These are phyloP conservation scores for Neurospora hispaniola DNA, from an alignment of 495 filamentous ascomycete genomes.

Conservation along the genomic window DNA sequence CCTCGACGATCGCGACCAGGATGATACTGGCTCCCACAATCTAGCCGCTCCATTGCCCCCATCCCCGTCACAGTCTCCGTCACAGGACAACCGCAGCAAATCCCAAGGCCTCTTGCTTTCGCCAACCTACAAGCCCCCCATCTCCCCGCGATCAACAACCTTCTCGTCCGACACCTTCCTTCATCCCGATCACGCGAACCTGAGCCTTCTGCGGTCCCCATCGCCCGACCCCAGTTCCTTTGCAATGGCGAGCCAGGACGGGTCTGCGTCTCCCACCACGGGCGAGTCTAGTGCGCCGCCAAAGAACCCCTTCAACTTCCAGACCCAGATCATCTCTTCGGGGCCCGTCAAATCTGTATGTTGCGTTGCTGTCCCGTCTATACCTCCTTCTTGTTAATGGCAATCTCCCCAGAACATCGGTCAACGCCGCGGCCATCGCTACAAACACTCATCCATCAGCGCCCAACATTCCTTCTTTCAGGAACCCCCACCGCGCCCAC, in stretches of 20 bases:
- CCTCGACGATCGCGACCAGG: slow-evolving; percentile 10
- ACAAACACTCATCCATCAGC: slow-evolving; percentile 93
- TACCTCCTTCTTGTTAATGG: not conserved
- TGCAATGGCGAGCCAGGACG: slow-evolving; percentile 26
- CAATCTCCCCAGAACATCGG: slow-evolving; percentile 53
- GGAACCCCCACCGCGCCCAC: slow-evolving; percentile 80
- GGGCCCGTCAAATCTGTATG: slow-evolving; percentile 74
- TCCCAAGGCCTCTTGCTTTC: not conserved
- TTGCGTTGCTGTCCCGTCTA: not conserved
- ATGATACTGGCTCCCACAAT: slow-evolving; percentile 4
- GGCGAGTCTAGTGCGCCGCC: slow-evolving; percentile 23
- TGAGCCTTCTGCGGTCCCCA: slow-evolving; percentile 10
- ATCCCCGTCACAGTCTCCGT: not conserved
- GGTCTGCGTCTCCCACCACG: slow-evolving; percentile 6
- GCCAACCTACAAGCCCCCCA: not conserved
- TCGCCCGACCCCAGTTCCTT: slow-evolving; percentile 16
- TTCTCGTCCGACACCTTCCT: slow-evolving; percentile 5
- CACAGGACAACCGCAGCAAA: not conserved
- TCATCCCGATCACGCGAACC: slow-evolving; percentile 10
- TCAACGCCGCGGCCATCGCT: slow-evolving; percentile 89
- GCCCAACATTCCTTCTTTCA: slow-evolving; percentile 85
- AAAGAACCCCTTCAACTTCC: slow-evolving; percentile 81
- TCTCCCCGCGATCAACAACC: slow-evolving; percentile 5
- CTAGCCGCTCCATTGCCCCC: not conserved
- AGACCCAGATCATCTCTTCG: slow-evolving; percentile 69